phyloP scores from a whole-genome alignment of 352 stramenopile genomes.

The Phytophthora lateralis region DNA sequence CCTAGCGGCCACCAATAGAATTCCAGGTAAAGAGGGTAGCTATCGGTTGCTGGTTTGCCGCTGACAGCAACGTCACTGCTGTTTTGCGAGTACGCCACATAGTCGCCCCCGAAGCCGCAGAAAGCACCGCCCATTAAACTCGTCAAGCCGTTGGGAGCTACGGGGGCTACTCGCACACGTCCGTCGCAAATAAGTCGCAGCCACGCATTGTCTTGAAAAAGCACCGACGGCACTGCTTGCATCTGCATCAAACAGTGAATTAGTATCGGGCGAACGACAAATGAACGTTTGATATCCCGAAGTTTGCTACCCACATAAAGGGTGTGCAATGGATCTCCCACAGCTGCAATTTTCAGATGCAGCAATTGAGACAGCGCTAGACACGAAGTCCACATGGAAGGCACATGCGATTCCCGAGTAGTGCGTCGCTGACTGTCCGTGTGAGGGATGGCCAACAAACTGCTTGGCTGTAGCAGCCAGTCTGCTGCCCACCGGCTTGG shows the following conservation, averaged over 20 bases:
- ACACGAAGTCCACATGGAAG: conserved; percentile 36
- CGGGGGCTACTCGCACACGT: conserved; percentile 22
- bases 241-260: conserved; percentile 23
- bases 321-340: conserved; percentile 26
- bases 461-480: conserved; percentile 29
- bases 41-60: not conserved
- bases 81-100: conserved; percentile 21
- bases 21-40: conserved; percentile 17
- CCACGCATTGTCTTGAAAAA: conserved; percentile 32
- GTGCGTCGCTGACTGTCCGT: not conserved
- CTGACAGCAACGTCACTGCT: not conserved
- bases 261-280: not conserved
- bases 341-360: conserved; percentile 25
- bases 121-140: conserved; percentile 24
- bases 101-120: conserved; percentile 29
- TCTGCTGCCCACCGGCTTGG: conserved; percentile 20
- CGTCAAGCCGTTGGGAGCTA: conserved; percentile 29
- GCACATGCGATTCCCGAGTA: not conserved
- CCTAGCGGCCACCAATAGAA: conserved; percentile 31
- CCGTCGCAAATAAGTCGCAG: conserved; percentile 45
- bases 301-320: conserved; percentile 28
- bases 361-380: conserved; percentile 38
- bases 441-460: conserved; percentile 12
- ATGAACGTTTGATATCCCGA: not conserved
- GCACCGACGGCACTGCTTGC: conserved; percentile 30